phyloP scores from a whole-genome alignment of 176 grass and related monocot genomes.

The Themeda triandra region DNA sequence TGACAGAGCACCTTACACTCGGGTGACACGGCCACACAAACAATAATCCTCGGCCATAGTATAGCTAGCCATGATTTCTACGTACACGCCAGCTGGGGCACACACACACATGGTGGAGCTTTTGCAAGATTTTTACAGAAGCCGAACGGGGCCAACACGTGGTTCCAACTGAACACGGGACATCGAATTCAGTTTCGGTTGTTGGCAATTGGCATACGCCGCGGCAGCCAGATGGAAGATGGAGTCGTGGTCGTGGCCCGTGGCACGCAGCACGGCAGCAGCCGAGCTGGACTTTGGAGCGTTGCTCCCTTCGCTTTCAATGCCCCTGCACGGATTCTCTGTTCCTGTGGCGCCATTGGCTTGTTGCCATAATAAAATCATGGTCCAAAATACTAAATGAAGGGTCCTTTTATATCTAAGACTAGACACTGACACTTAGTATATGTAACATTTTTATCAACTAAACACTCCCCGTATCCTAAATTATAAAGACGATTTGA shows the following conservation, averaged over 20 bases:
- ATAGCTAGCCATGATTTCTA: background rate
- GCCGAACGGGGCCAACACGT: background rate
- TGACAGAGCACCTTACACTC: no score
- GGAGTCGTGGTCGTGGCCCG: background rate
- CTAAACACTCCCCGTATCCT: no score
- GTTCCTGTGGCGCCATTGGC: background rate
- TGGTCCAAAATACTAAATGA: background rate
- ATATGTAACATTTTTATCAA: no score
- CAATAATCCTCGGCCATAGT: background rate
- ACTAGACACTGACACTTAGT: no score
- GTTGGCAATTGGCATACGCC: background rate
- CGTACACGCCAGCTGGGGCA: background rate
- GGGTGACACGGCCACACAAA: no score
- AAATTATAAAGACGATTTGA: no score
- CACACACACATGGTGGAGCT: background rate
- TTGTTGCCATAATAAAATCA: background rate
- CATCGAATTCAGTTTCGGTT: constrained; percentile 18
- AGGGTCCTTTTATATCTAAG: no score
- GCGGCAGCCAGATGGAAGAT: no score
- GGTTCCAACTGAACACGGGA: background rate
- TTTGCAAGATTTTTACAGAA: background rate
- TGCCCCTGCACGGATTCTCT: background rate
- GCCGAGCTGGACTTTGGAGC: background rate
- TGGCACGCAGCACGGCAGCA: background rate
- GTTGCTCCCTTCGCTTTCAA: background rate